Base-by-base conservation (phyloP, 1,284 basidiomycete genomes). In the Tilletia horrida region DNA sequence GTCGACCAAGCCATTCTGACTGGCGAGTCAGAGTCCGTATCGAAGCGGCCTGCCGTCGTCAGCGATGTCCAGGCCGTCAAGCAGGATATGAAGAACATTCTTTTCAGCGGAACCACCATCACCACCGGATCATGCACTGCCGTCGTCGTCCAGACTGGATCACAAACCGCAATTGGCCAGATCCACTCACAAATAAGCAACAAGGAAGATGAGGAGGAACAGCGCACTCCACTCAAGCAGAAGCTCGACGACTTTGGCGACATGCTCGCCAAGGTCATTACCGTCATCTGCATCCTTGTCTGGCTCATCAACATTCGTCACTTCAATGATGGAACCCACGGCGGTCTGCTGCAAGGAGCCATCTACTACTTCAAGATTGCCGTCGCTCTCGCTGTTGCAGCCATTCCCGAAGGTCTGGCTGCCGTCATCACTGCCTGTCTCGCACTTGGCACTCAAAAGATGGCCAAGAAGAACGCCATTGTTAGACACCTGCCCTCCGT, bases 301-400 rank as follows among this genome's bases (percentile, higher is more conserved):
- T 81, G 79, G 80, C 74, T 80, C 59, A 76, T 81, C 69, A 81
- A 81, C 71, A 72, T 80, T 55, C 78, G 80, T 45, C 75, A 81
- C 66, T 81, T 81, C 62, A 74, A 66, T 68, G 80, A 81, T 63
- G 78, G 79, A n/a, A 71, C 71, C 11, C 80, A 81, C 70, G 76
- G 78, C 52, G 80, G 80, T 47, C 73, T 72, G 74, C 67, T 81
- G 55, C 71, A 76, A 43, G 79, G 79, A 61, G 79, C 79, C 42
- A 76, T 81, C 69, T 81, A 81, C 73, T 81, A 81, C 69, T 81
- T 81, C 68, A 81, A 81, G 69, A 81, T 81, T 65, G 79, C 79
- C 44, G 80, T 81, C 40, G 80, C 80, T 4, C 74, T 81, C 16
- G 79, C 79, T n/a, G 79, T 81, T 11, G 80, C 79, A 47, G 80